A percentile compares a stretch with the other conserved stretches of the same genome.
phyloP scores from a whole-genome alignment of 2,329 filamentous ascomycete species.

The Calonectria pteridis region DNA sequence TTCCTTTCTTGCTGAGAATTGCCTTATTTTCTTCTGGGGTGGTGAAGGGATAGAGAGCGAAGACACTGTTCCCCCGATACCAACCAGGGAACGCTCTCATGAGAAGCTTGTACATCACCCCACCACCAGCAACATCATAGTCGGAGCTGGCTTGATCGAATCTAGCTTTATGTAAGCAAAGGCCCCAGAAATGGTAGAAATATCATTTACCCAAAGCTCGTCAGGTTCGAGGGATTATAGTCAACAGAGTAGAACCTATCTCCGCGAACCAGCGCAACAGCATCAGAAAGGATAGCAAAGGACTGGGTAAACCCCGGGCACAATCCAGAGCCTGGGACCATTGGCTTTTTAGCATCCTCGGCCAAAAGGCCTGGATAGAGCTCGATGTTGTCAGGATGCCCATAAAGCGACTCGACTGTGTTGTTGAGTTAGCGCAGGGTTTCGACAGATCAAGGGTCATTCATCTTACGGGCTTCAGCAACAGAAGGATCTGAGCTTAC shows the following conservation, averaged over 20 bases:
- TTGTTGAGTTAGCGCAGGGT: neutral
- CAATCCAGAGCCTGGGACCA: neutral
- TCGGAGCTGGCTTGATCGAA: neutral
- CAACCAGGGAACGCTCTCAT: neutral
- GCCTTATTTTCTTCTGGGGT: neutral
- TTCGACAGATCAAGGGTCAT: neutral
- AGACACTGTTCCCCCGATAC: neutral
- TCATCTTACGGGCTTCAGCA: neutral
- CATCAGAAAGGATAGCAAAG: neutral
- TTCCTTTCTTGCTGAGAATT: neutral
- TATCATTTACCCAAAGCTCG: neutral
- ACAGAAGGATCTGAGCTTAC: neutral
- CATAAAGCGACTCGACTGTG: neutral
- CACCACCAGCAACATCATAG: neutral
- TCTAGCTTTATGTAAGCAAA: neutral
- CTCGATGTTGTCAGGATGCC: neutral
- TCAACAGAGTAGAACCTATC: neutral
- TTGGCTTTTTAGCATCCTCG: neutral
- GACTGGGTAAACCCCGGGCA: neutral
- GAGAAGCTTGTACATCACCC: neutral
- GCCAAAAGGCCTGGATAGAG: neutral
- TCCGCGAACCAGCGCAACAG: neutral
- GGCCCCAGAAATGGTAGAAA: neutral
- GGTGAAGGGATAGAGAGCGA: neutral
- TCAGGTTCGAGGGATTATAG: neutral